Conservation (phyloP, 75 land plant species). For the Ceratopteris richardii region DNA sequence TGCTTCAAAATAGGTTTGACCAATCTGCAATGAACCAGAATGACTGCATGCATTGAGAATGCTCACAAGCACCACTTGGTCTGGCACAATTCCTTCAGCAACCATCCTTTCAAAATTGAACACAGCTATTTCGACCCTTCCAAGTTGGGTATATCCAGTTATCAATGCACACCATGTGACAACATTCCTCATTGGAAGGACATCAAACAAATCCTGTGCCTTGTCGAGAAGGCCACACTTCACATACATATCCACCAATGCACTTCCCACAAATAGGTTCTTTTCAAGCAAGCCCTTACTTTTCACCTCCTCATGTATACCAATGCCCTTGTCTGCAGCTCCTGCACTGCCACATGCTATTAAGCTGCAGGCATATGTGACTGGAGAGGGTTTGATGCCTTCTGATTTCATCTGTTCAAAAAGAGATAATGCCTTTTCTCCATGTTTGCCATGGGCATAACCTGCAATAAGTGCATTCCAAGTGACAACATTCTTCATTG, state of each 20-base stretch:
- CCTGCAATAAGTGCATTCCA: constrained; percentile 59
- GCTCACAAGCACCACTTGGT: constrained; percentile 49
- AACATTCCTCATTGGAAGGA: constrained; percentile 32
- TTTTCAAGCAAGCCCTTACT: constrained; percentile 1
- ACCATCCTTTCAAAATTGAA: constrained; percentile 32
- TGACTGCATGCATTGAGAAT: constrained; percentile 50
- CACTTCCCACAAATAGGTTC: constrained; percentile 24
- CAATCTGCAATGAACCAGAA: constrained; percentile 41
- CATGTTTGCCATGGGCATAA: constrained; percentile 45
- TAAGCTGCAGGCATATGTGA: constrained; percentile 41
- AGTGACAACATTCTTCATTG: constrained; percentile 24
- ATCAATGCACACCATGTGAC: constrained; percentile 67
- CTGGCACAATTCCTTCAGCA: constrained; percentile 31
- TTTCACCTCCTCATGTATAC: constrained; percentile 4
- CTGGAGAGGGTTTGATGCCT: constrained; percentile 24
- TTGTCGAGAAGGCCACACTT: constrained; percentile 52
- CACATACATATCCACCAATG: constrained; percentile 59
- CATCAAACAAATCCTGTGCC: constrained; percentile 33
- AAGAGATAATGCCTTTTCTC: constrained; percentile 31
- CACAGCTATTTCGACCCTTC: constrained; percentile 23
- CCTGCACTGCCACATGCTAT: constrained; percentile 29
- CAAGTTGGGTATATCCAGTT: constrained; percentile 47
- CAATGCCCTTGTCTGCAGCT: constrained; percentile 9
- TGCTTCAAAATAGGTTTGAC: constrained; percentile 27
- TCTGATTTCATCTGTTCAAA: constrained; percentile 27